Evolutionary conservation across 208 protist genomes (phyloP), one percentile per base, ranked within the genome.

Genomic region (Wallacemonas rigidus): DNA sequence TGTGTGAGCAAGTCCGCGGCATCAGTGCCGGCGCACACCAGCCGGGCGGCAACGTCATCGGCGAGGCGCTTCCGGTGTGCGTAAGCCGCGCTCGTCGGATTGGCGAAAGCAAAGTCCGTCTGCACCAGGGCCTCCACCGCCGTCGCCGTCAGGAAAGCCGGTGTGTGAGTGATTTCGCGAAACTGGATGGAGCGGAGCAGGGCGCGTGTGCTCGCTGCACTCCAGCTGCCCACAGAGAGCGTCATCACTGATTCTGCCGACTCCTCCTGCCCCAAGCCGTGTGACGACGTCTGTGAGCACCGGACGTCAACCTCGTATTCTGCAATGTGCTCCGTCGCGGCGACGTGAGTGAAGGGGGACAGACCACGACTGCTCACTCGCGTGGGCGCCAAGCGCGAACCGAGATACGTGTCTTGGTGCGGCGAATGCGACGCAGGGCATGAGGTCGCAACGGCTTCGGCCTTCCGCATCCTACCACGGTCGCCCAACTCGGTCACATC

Each of bases 101-200:
- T 63, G 17, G 57, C 51, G 1, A 63, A 38, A 4, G 36, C 17
- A 14, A 44, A n/a, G 12, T 14, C 60, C 3, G 40, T 41, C 43
- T 65, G 8, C 40, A 48, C 7, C 40, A 65, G 26, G 7, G 6
- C 2, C 15, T 45, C 40, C 15, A 65, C 12, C 43, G 60, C 60
- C 0, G 36, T 35, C 11, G 26, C 41, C 4, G 60, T 65, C 14
- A 65, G 38, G n/a, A 53, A 38, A 3, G 60, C 40, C 7, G 60
- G 60, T 5, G 39, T 41, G 6, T 12, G 43, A 4, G 60, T n/a
- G 11, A 65, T 50, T n/a, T 65, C 60, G n/a, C 60, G 60, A 17
- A 65, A 65, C 60, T 65, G 60, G 36, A 65, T 65, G n/a, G 60
- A 65, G 14, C 60, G 60, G 41, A 65, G 60, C 38, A 65, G 26